Base-by-base conservation (phyloP, 2,329 filamentous ascomycete genomes). In the Sporothrix globosa region DNA sequence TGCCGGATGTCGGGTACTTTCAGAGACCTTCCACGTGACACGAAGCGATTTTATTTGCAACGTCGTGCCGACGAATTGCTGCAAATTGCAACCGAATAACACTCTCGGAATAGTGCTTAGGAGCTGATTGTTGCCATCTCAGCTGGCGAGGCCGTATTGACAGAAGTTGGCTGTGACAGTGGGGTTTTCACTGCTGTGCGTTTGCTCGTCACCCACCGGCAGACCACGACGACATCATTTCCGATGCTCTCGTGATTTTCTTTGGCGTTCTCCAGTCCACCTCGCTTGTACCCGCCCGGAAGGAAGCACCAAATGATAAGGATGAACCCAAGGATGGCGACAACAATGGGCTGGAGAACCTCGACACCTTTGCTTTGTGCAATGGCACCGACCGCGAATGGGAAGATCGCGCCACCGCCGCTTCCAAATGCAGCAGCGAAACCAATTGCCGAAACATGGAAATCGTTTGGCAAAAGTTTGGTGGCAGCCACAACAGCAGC, bases 351-450 rank as follows among this genome's bases (percentile, higher is more conserved):
- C 76, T 89, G 86, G 72, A 90, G 76, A 2, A 86, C 85, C 71
- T 81, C 77, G 0, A 89, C 87, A 0, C 87, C 87, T 70, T 81
- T 84, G 56, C 78, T 81, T 73, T 87, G 81, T 2, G 90, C 89
- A 76, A 92, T 88, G 2, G 88, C 89, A 3, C 90, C 91, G 0
- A 92, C 87, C 0, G 86, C 85, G 83, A 93, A 82, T 60, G 91
- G 83, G 79, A 92, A 78, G 19, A 89, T 76, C 1, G 91, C 90
- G 0, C 90, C 91, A 0, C 92, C 92, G 2, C 85, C 86, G 0
- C 91, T 90, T 2, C 92, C 92, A 77, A 95, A 88, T 0, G 92
- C 92, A 0, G 91, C 88, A 0, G 90, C 90, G 75, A 96, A 95
- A 0, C 92, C 92, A 73, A 96, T 92, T 0, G 90, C 88, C n/a